Evolutionary conservation across 495 filamentous ascomycete species (phyloP).

Genomic region (Hypoxylon fuscum): DNA sequence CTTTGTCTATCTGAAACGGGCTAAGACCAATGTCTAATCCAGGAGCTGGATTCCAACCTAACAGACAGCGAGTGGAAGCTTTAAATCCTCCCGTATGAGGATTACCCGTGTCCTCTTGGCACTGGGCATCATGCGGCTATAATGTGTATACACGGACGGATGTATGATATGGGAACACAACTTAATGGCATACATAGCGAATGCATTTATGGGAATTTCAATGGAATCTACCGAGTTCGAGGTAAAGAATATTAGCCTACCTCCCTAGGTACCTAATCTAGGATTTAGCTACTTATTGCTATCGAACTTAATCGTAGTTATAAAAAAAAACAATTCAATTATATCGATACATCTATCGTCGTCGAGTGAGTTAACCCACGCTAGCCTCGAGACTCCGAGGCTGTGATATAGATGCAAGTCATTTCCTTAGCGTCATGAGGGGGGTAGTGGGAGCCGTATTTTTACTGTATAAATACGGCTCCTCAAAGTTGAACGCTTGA

Average conservation of each 20-base stretch:
- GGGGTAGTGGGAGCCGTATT: too few species aligned
- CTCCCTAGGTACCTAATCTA: not conserved
- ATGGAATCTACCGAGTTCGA: constrained; percentile 6
- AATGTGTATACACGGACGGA: constrained; percentile 34
- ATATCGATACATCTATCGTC: too few species aligned
- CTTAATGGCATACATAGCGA: constrained; percentile 40
- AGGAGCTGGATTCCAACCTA: too few species aligned
- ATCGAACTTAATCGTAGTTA: constrained; percentile 37
- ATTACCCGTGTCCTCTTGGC: not conserved
- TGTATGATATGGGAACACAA: constrained; percentile 27
- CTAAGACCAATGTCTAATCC: constrained; percentile 6
- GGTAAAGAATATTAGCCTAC: not conserved
- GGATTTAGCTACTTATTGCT: constrained; percentile 13
- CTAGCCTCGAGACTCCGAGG: too few species aligned
- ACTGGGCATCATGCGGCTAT: constrained; percentile 9
- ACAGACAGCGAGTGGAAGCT: not conserved
- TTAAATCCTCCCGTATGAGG: constrained; percentile 8
- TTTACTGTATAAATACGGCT: too few species aligned
- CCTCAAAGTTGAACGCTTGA: too few species aligned
- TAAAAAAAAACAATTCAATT: constrained; percentile 18
- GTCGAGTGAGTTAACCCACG: too few species aligned
- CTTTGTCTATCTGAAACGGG: constrained; percentile 2
- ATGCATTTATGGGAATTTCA: constrained; percentile 18
- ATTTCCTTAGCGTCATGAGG: too few species aligned
- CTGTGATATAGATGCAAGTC: too few species aligned